Percentiles rank a stretch among this genome's conserved stretches.
phyloP scores from a whole-genome alignment of 495 filamentous ascomycete genomes.

The Neurospora sp. region DNA sequence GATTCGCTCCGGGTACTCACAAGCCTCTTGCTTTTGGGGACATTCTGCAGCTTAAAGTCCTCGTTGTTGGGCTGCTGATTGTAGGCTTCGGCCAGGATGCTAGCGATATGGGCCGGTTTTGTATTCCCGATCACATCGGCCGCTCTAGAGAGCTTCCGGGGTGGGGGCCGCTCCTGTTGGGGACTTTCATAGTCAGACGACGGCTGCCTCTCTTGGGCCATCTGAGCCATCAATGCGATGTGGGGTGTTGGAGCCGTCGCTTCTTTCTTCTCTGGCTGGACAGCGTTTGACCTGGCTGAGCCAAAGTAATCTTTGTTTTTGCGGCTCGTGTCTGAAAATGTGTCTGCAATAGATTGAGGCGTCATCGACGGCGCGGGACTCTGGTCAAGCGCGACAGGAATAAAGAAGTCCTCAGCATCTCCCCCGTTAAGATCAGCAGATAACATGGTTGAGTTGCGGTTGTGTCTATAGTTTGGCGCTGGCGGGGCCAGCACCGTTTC shows the following conservation, averaged over 20 bases:
- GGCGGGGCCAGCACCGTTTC: constrained; percentile 58
- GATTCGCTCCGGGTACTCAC: constrained; percentile 54
- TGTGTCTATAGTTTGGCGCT: constrained; percentile 65
- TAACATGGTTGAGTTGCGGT: constrained; percentile 60
- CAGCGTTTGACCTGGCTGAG: constrained; percentile 15
- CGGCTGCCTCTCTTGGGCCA: constrained; percentile 66
- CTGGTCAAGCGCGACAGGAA: constrained; percentile 84
- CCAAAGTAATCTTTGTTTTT: constrained; percentile 45
- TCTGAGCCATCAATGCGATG: constrained; percentile 87
- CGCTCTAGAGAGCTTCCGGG: constrained; percentile 37
- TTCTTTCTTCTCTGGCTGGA: constrained; percentile 25
- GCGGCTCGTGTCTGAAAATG: constrained; percentile 26
- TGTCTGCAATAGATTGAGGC: constrained; percentile 46
- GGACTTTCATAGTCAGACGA: constrained; percentile 41
- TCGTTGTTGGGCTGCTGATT: constrained; percentile 25
- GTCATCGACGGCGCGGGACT: constrained; percentile 54
- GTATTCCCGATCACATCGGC: constrained; percentile 24
- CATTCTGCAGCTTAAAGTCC: constrained; percentile 67
- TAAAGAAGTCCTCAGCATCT: constrained; percentile 68
- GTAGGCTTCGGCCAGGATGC: not conserved
- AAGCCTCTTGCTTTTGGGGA: constrained; percentile 56
- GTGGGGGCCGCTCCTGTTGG: constrained; percentile 24
- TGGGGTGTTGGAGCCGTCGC: constrained; percentile 58
- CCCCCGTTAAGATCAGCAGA: constrained; percentile 49
- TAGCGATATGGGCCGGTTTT: constrained; percentile 10